Conservation (phyloP, 2,329 filamentous ascomycete species). For the Fusarium camptoceras region DNA sequence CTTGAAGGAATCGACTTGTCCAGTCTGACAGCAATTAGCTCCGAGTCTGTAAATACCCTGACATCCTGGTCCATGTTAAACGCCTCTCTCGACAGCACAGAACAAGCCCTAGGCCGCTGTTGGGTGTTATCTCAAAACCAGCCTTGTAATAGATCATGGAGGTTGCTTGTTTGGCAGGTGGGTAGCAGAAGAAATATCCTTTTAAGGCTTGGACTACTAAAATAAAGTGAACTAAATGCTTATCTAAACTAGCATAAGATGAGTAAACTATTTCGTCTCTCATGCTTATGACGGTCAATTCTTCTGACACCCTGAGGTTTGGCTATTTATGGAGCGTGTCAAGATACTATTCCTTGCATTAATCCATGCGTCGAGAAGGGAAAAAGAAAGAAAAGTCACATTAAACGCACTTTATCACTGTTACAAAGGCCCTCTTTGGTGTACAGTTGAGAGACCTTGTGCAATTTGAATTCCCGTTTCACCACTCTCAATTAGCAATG, state of each 20-base stretch:
- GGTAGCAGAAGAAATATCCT: no score
- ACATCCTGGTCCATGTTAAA: neutral
- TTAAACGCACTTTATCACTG: neutral
- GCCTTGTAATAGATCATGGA: neutral
- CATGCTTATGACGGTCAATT: no score
- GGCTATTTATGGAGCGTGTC: neutral
- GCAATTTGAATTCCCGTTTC: neutral
- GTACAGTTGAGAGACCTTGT: slow-evolving; percentile 4
- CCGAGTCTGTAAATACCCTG: neutral
- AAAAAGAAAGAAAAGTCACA: neutral
- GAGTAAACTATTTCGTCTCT: no score
- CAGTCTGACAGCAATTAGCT: neutral
- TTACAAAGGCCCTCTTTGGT: slow-evolving; percentile 6
- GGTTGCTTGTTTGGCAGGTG: neutral
- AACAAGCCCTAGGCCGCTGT: neutral
- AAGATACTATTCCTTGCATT: slow-evolving; percentile 13
- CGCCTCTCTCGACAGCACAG: neutral
- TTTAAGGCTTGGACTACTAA: no score
- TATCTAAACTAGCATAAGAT: no score
- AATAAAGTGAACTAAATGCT: no score
- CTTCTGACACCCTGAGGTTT: no score
- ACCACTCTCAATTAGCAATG: slow-evolving; percentile 10
- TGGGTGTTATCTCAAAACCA: neutral
- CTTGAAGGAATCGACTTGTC: neutral
- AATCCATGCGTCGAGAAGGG: neutral